These are phyloP conservation scores for Rhododendron molle DNA, from an alignment of 148 eudicot species.

Conservation along the genomic window DNA sequence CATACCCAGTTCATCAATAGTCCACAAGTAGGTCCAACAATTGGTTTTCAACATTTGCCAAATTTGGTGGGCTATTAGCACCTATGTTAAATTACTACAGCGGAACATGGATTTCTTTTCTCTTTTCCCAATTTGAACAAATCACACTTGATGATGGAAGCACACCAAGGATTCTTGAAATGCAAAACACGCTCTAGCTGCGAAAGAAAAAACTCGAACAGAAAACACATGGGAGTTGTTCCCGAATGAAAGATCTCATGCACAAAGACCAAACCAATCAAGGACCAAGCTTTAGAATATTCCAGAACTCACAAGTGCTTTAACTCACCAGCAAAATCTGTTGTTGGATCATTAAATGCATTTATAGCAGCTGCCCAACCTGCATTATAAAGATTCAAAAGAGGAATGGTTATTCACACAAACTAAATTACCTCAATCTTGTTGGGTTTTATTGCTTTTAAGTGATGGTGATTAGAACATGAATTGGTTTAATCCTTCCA, in stretches of 20 bases:
- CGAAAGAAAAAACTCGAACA: neutral
- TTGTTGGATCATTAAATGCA: constrained; percentile 50
- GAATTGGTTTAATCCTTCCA: neutral
- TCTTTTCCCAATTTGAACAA: neutral
- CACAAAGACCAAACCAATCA: neutral
- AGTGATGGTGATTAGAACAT: neutral
- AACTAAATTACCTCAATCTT: neutral
- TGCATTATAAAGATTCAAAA: constrained; percentile 21
- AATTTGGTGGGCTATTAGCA: neutral
- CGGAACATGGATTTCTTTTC: neutral
- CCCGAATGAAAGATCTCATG: neutral
- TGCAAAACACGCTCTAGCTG: neutral
- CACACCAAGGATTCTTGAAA: neutral
- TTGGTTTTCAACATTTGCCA: neutral
- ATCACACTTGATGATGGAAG: neutral
- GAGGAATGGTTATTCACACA: constrained; percentile 6
- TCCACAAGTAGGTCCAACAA: neutral
- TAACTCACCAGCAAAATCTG: constrained; percentile 60
- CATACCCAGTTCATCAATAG: neutral
- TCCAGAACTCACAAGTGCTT: constrained; percentile 1
- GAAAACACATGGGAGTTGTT: neutral
- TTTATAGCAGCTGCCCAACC: constrained; percentile 73
- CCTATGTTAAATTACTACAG: neutral
- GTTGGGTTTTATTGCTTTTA: neutral
- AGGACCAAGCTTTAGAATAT: constrained; percentile 5